phyloP scores from a whole-genome alignment of 2,329 filamentous ascomycete genomes.

The Xylaria sp. region DNA sequence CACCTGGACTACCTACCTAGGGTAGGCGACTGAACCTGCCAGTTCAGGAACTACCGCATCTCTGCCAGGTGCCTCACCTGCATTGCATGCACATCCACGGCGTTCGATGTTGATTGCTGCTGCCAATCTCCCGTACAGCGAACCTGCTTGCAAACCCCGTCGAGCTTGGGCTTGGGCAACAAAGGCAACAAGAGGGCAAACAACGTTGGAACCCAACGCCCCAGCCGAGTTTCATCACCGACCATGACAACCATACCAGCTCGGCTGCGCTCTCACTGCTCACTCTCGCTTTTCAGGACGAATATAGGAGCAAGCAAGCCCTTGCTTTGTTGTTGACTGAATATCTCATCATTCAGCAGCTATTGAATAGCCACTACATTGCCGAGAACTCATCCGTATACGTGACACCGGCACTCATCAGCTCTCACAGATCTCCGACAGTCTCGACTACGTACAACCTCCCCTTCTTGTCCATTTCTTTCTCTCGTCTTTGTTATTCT shows the following conservation, averaged over 20 bases:
- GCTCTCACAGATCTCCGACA: conserved; percentile 4
- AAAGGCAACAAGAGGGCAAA: neutral
- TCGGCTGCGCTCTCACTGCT: neutral
- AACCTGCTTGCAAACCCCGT: conserved; percentile 2
- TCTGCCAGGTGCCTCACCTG: conserved; percentile 7
- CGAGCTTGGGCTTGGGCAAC: conserved; percentile 14
- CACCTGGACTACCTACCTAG: neutral
- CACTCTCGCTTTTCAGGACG: neutral
- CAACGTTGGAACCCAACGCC: conserved; percentile 5
- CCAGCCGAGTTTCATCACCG: conserved; percentile 20
- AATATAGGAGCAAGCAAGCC: neutral
- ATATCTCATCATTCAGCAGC: neutral
- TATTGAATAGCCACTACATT: neutral
- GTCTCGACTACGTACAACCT: neutral
- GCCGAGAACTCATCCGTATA: conserved; percentile 7
- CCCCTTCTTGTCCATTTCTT: neutral
- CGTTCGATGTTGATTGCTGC: neutral
- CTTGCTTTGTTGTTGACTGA: neutral
- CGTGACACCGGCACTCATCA: neutral
- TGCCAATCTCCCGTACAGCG: neutral
- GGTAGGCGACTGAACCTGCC: neutral
- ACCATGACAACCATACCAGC: conserved; percentile 25
- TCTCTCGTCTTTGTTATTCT: neutral
- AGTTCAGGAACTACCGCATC: neutral
- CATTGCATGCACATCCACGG: conserved; percentile 13